Evolutionary conservation across 371 early-diverging fungal genomes (phyloP), one percentile per base, ranked within the genome.

Genomic region (Dipsacomyces acuminosporus): DNA sequence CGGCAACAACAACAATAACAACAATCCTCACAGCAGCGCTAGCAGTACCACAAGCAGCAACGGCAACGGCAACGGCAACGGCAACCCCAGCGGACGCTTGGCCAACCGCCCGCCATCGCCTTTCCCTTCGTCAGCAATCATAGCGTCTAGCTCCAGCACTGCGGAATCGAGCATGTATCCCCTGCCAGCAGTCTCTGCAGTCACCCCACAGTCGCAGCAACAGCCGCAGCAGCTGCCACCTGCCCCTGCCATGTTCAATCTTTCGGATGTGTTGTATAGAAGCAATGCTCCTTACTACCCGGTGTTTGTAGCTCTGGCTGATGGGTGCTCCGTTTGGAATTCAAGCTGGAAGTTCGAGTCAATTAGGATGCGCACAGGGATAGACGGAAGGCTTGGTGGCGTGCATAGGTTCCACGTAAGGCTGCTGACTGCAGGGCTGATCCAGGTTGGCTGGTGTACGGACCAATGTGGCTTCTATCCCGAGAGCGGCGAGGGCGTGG

Each of bases 391-490:
- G 11, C 49, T 51, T 33, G 70, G 71, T 42, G 75, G 74, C 20
- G 41, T 52, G n/a, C 61, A 72, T 22, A 43, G 63, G 14, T 74
- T 62, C 52, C 47, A 59, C 8, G 64, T 63, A 35, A 47, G 52
- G 40, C 46, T 74, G 33, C 52, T 74, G 47, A 58, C 73, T 3
- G 14, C 44, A 2, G 74, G 75, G 1, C 40, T 74, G 41, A 42
- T 74, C 24, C 74, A 74, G 41, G 34, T 74, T 18, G 74, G 74
- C 8, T 74, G 72, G 66, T 59, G 56, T 45, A 50, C 75, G 5
- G 64, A 66, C 38, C 48, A 30, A 26, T 67, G 61, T 34, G 56
- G 41, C 5, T 66, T 65, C 21, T 62, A 58, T 18, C 74, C 74
- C 0, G 62, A 63, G 49, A 61, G 66, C 50, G 74, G 74, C 20